Evolutionary conservation across 176 grass and related monocot genomes (phyloP).

Genomic region (Musa itinerans): DNA sequence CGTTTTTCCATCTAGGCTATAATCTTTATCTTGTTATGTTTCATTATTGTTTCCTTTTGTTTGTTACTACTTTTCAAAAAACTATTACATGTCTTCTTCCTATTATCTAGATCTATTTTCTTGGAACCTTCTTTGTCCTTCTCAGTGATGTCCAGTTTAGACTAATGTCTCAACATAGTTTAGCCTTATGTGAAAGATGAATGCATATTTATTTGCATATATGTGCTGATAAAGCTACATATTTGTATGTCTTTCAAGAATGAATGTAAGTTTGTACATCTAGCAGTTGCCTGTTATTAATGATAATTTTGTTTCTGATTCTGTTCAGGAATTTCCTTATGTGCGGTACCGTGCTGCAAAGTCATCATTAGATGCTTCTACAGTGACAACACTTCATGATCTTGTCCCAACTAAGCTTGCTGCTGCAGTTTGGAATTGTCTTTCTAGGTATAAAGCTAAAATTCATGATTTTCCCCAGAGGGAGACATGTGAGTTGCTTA

Average conservation of each 20-base stretch:
- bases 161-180: neutral
- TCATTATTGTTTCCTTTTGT: too few relatives aligned
- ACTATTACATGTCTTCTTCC: neutral
- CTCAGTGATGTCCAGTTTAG: neutral
- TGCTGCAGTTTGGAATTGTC: constrained; percentile 64
- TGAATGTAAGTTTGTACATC: neutral
- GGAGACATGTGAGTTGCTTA: constrained; percentile 90
- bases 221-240: neutral
- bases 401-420: constrained; percentile 82
- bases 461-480: constrained; percentile 66
- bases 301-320: constrained; percentile 9
- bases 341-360: constrained; percentile 72
- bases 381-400: constrained; percentile 61
- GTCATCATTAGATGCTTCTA: constrained; percentile 75
- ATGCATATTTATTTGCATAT: neutral
- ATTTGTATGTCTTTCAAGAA: neutral
- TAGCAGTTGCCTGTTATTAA: neutral
- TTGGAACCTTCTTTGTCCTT: neutral
- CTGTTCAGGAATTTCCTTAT: constrained; percentile 72
- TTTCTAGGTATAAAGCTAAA: constrained; percentile 49
- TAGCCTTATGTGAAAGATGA: neutral
- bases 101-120: neutral
- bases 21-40: too few relatives aligned
- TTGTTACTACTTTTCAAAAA: neutral
- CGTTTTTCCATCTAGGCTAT: too few relatives aligned